Evolutionary conservation across 352 stramenopile species (phyloP).

Genomic region (Peronospora belbahrii): DNA sequence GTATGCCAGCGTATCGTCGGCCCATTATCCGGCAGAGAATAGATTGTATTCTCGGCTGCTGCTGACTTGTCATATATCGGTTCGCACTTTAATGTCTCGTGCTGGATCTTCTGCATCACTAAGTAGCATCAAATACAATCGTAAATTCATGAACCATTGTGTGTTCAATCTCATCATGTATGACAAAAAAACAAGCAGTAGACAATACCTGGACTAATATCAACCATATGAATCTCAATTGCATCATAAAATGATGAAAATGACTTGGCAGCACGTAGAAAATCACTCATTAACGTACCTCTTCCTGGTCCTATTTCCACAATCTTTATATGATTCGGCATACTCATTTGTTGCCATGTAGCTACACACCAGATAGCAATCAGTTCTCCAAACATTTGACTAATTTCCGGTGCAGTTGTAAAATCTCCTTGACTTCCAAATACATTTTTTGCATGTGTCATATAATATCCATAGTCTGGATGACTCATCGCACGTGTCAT

Average conservation of each 20-base stretch:
- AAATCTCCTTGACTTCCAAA: conserved; percentile 90
- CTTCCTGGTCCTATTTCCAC: conserved; percentile 90
- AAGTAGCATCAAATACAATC: no score
- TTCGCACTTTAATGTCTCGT: conserved; percentile 66
- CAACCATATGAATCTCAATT: conserved; percentile 87
- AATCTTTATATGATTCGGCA: conserved; percentile 64
- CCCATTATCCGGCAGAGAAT: conserved; percentile 36
- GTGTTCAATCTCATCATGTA: no score
- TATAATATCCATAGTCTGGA: conserved; percentile 93
- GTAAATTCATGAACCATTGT: no score
- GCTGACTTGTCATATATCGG: conserved; percentile 25
- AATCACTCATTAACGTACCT: conserved; percentile 91
- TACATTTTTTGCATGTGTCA: conserved; percentile 88
- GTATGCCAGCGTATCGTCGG: conserved; percentile 80
- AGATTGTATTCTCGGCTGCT: conserved; percentile 36
- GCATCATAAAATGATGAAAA: conserved; percentile 86
- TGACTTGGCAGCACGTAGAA: conserved; percentile 81
- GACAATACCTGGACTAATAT: conserved; percentile 72
- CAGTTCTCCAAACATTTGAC: conserved; percentile 90
- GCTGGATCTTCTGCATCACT: conserved; percentile 86
- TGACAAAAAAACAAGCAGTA: not conserved
- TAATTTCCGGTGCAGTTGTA: conserved; percentile 91
- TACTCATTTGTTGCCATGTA: conserved; percentile 86
- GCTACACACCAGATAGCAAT: conserved; percentile 89
- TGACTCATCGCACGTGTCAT: conserved; percentile 89